Evolutionary conservation across 768 basidiomycete species (phyloP).

Genomic region (Rubroboletus pulcherrimus): DNA sequence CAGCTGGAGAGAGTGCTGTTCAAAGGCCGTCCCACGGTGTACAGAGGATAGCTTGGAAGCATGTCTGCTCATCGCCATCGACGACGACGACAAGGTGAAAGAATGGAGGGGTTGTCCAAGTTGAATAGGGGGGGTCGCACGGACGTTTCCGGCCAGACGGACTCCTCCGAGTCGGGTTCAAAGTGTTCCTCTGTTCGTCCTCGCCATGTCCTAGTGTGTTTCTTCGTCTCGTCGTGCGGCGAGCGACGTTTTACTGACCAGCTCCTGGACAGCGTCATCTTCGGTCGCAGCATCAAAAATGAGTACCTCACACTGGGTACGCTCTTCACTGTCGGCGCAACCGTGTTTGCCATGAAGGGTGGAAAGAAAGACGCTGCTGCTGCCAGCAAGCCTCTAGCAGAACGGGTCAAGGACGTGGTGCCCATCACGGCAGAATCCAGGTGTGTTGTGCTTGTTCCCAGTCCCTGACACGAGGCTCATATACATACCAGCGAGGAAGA

Average conservation of each 20-base stretch:
- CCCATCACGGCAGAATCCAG: conserved; percentile 64
- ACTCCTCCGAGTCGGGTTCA: background rate
- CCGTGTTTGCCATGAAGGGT: conserved; percentile 52
- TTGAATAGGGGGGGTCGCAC: conserved; percentile 19
- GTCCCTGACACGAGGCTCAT: conserved; percentile 4
- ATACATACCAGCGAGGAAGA: conserved; percentile 65
- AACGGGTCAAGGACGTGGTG: conserved; percentile 61
- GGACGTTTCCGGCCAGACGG: conserved; percentile 17
- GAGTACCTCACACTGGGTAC: conserved; percentile 76
- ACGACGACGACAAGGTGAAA: background rate
- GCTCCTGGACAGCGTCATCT: conserved; percentile 51
- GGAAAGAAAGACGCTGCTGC: conserved; percentile 47
- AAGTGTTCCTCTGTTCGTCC: background rate
- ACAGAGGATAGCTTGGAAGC: conserved; percentile 43
- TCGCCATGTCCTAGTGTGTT: conserved; percentile 46
- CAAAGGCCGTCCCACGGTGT: conserved; percentile 71
- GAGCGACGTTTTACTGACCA: conserved; percentile 4
- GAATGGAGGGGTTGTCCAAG: conserved; percentile 6
- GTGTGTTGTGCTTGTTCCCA: conserved; percentile 40
- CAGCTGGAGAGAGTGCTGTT: conserved; percentile 58
- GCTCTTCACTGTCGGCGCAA: conserved; percentile 54
- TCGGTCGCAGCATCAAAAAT: conserved; percentile 78
- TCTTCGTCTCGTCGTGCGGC: background rate
- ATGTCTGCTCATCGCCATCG: background rate
- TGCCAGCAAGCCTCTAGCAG: conserved; percentile 39